Evolutionary conservation across 2,329 filamentous ascomycete species (phyloP), one percentile per base, ranked within the genome.

Genomic region (Diplocarpon mali): DNA sequence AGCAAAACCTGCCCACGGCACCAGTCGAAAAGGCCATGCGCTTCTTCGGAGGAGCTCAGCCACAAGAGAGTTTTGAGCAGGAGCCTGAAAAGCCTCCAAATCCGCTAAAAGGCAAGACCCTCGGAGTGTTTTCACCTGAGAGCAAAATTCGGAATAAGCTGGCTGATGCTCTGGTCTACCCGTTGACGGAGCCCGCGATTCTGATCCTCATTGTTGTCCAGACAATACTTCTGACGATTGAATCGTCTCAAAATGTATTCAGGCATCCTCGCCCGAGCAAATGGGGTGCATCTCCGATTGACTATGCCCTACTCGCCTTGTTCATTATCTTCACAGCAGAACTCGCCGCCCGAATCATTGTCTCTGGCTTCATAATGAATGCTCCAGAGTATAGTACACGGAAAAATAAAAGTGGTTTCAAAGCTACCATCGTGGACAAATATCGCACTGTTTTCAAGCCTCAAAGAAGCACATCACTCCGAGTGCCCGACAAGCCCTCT

Each of bases 301-400:
- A 60, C 16, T 57, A 52, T 20, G 79, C 82, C 17, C 76, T 96
- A 46, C 71, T 96, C 36, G 78, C 65, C 2, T 76, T 98, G 5
- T 98, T 98, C 62, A 70, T 83, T 46, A 75, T 98, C 40, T 98
- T 96, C 62, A 95, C 89, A 0, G 58, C 93, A 16, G 93, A 98
- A 64, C 73, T 93, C 30, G 68, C 83, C 44, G 79, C 85, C 49
- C 83, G 89, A 44, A 81, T 89, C 35, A 82, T 98, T 48, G 93
- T 98, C 0, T 98, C 92, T 0, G 93, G 92, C 0, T 84, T 98
- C 56, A 72, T 98, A 28, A 70, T 94, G 53, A 98, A 98, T 60
- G 85, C 92, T 1, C 69, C 78, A 8, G 89, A 95, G 60, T 95
- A 95, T 64, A 95, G 86, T 64, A 93, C 88, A 5, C 84, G 93